Conservation (phyloP, 768 basidiomycete species). For the Lactarius hengduanensis region DNA sequence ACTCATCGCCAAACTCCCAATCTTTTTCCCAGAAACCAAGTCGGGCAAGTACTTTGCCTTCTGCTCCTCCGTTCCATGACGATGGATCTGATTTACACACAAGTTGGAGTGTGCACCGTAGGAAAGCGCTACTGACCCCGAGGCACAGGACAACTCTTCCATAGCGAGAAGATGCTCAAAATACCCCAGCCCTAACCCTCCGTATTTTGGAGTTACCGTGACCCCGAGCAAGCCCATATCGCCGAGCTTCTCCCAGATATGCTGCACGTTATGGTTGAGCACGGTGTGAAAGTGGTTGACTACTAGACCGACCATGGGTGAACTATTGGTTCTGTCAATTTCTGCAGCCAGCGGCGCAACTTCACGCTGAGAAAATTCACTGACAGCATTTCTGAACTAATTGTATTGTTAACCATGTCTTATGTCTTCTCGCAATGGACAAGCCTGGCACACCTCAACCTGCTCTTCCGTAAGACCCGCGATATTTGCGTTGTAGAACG, state of each 20-base stretch:
- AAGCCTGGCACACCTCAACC: conserved; percentile 54
- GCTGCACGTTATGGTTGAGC: conserved; percentile 41
- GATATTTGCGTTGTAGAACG: conserved; percentile 68
- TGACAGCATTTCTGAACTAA: conserved; percentile 80
- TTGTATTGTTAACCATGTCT: background rate
- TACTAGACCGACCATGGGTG: conserved; percentile 57
- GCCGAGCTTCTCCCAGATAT: conserved; percentile 86
- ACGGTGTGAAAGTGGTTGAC: background rate
- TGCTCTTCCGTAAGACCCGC: conserved; percentile 81
- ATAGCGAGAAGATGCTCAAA: conserved; percentile 88
- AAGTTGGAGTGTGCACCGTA: conserved; percentile 93
- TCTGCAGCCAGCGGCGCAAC: conserved; percentile 83
- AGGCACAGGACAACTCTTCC: conserved; percentile 90
- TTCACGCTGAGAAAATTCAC: conserved; percentile 78
- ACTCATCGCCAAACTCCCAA: conserved; percentile 93
- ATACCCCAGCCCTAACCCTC: conserved; percentile 83
- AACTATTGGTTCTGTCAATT: conserved; percentile 82
- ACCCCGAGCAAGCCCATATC: conserved; percentile 90
- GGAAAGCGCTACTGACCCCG: conserved; percentile 88
- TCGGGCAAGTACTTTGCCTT: conserved; percentile 82
- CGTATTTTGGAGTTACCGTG: conserved; percentile 76
- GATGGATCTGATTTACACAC: conserved; percentile 69
- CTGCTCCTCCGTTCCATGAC: conserved; percentile 81
- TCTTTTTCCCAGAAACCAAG: conserved; percentile 74
- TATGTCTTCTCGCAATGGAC: background rate